Base-by-base conservation (phyloP, 176 grass and related monocot genomes). In the Hyparrhenia diplandra region DNA sequence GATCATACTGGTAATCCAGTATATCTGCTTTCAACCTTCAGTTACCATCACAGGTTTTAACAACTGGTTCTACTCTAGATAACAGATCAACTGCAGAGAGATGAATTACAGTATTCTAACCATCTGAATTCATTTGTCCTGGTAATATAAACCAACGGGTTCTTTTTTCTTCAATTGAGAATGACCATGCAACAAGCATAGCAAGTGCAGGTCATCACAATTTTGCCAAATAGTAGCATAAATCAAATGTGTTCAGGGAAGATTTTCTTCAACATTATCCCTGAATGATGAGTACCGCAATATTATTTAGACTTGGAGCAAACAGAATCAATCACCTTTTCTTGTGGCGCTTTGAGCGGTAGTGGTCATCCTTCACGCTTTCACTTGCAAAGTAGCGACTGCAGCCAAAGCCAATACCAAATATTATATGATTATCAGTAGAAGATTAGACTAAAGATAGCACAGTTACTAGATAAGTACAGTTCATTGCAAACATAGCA, bases 301-400 rank as follows among this genome's bases (percentile, higher is more conserved):
- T 54, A 28, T 40, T 5, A 41, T 27, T 64, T 55, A 47, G 6
- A 27, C 10, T 42, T 18, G 23, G 32, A 30, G 41, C 1, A 71
- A 45, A n/a, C 27, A 43, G 27, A 35, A 23, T 34, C 2, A 30
- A 74, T 83, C 58, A 95, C 96, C 91, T 88, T 84, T 95, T 95
- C 90, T 95, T 99, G 80, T 99, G 96, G 78, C 83, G 86, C 79
- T 99, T 99, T 25, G 96, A 95, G 79, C 87, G 90, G 79, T 83
- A 91, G 69, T 99, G 96, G 20, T 91, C 92, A 4, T 87, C 79
- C 71, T 86, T 93, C 21, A 93, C 90, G 4, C 28, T 65, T 31
- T 99, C 96, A 17, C 39, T 91, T 23, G 92, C 92, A 41, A 99
- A 99, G 80, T 89, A 91, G 46, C 92, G 96, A 45, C 96, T 95